phyloP scores from a whole-genome alignment of 2,329 filamentous ascomycete genomes.

The Sarocladiaceae sp. region DNA sequence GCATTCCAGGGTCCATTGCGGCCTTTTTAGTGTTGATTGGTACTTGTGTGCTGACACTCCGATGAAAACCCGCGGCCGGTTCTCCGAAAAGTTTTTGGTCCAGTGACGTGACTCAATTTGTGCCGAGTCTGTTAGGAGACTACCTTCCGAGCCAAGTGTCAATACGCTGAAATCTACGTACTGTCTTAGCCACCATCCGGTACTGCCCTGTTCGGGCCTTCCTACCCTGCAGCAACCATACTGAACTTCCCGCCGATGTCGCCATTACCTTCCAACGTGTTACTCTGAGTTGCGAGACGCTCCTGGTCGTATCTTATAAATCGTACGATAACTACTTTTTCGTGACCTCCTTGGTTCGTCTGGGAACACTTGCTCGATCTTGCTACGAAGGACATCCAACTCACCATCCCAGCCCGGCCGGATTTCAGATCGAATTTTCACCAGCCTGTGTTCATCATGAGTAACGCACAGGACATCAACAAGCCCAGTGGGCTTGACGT shows the following conservation, averaged over 20 bases:
- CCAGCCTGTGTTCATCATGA: not conserved
- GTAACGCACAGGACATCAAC: conserved; percentile 5
- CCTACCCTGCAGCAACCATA: not conserved
- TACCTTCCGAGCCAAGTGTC: not conserved
- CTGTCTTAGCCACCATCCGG: not conserved
- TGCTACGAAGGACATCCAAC: not conserved
- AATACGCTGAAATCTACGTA: not conserved
- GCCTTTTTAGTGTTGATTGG: not conserved
- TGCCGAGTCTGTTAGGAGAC: not conserved
- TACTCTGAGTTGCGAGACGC: not conserved
- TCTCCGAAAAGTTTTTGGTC: conserved; percentile 8
- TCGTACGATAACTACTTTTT: too few relatives aligned
- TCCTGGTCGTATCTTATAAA: not conserved
- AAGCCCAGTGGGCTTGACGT: not conserved
- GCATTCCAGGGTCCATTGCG: not conserved
- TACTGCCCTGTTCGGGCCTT: not conserved
- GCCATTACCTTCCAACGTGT: not conserved
- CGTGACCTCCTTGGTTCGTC: too few relatives aligned
- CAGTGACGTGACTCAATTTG: conserved; percentile 4
- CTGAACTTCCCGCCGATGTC: conserved; percentile 1
- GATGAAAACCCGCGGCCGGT: conserved; percentile 2
- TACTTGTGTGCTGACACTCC: not conserved
- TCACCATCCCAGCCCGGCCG: not conserved
- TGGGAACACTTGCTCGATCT: too few relatives aligned
- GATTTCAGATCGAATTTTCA: too few relatives aligned